A percentile compares a stretch with the other conserved stretches of the same genome.
phyloP scores from a whole-genome alignment of 768 basidiomycete genomes.

The Tylopilus felleus region DNA sequence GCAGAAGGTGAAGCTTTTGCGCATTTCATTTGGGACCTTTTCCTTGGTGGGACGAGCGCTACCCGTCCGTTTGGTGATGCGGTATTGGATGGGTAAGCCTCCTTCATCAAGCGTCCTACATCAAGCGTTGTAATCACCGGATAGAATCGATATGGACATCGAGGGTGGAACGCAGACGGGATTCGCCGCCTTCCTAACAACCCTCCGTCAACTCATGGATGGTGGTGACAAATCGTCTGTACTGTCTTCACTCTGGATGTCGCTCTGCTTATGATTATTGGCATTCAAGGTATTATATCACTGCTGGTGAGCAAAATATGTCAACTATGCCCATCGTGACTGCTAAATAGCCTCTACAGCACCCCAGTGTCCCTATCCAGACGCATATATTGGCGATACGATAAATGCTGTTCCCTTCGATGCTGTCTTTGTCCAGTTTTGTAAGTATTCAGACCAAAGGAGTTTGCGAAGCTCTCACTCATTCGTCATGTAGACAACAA shows the following conservation, averaged over 20 bases:
- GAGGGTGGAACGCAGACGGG: slow-evolving; percentile 40
- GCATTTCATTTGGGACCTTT: slow-evolving; percentile 63
- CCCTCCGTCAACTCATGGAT: slow-evolving; percentile 30
- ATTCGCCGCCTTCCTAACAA: slow-evolving; percentile 31
- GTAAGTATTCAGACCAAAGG: slow-evolving; percentile 13
- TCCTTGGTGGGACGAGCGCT: slow-evolving; percentile 59
- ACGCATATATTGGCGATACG: slow-evolving; percentile 41
- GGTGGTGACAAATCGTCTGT: slow-evolving; percentile 27
- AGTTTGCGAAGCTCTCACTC: not conserved
- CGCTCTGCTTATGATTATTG: slow-evolving; percentile 1
- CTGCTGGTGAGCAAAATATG: slow-evolving; percentile 29
- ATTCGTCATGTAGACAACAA: slow-evolving; percentile 40
- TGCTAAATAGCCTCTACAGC: slow-evolving; percentile 13
- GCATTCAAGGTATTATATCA: slow-evolving; percentile 39
- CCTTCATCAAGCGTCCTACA: not conserved
- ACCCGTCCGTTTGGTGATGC: slow-evolving; percentile 73
- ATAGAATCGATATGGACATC: slow-evolving; percentile 45
- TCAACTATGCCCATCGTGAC: not conserved
- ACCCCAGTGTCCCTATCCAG: slow-evolving; percentile 48
- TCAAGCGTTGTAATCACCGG: not conserved
- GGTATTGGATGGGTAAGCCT: slow-evolving; percentile 62
- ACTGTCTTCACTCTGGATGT: not conserved
- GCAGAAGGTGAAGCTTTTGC: slow-evolving; percentile 58
- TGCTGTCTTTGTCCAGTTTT: slow-evolving; percentile 52
- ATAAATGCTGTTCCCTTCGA: slow-evolving; percentile 44